Percentiles rank a stretch among this genome's conserved stretches.
Evolutionary conservation across 805 yeast genomes (phyloP).

Genomic region (Lipomyces starkeyi): DNA sequence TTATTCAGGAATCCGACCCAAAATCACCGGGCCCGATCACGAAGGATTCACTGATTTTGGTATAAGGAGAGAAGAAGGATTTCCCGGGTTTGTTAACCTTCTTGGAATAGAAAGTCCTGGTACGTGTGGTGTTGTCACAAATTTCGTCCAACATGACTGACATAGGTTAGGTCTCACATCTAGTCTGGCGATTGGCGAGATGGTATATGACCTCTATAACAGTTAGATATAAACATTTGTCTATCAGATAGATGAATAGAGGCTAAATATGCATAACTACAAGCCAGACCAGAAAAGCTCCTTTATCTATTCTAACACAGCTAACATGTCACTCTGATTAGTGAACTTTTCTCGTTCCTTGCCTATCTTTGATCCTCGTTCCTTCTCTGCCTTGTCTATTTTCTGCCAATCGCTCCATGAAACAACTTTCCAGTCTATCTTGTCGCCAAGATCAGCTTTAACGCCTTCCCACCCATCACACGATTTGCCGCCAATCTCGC

Average conservation of each 20-base stretch:
- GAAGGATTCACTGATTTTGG: conserved; percentile 71
- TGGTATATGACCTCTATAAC: conserved; percentile 53
- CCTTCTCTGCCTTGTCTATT: conserved; percentile 60
- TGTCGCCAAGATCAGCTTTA: conserved; percentile 25
- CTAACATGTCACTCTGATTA: conserved; percentile 56
- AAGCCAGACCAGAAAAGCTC: background rate
- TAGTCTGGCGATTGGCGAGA: conserved; percentile 79
- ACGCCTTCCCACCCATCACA: conserved; percentile 46
- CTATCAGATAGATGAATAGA: conserved; percentile 5
- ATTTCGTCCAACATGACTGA: background rate
- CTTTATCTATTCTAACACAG: conserved; percentile 18
- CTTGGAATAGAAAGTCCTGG: conserved; percentile 85
- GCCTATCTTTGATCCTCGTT: conserved; percentile 55
- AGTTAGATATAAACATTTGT: background rate
- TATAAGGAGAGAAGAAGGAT: conserved; percentile 70
- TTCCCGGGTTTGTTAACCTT: conserved; percentile 78
- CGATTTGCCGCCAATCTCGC: conserved; percentile 21
- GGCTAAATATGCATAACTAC: background rate
- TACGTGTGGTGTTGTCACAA: background rate
- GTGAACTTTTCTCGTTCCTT: conserved; percentile 66
- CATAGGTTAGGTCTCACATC: conserved; percentile 67
- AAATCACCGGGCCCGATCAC: conserved; percentile 56
- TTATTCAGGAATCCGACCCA: conserved; percentile 86
- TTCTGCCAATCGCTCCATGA: conserved; percentile 72
- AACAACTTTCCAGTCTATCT: conserved; percentile 45